Conservation (phyloP, 306 rosid genomes). For the Trifolium dubium region DNA sequence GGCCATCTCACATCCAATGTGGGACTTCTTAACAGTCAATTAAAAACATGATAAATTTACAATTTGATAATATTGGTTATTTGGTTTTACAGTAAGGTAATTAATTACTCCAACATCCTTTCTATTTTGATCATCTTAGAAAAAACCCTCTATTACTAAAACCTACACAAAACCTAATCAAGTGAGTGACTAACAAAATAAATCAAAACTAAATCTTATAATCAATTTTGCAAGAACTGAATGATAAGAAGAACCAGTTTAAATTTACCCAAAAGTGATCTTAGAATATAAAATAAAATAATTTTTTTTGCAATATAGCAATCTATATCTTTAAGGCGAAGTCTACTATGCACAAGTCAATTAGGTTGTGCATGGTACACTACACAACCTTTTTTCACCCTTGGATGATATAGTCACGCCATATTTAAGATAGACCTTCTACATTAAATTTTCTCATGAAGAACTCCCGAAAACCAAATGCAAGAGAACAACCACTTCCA, state of each 20-base stretch:
- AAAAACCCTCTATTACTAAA: not conserved
- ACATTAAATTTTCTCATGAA: not conserved
- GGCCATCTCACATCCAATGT: too few relatives aligned
- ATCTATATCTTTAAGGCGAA: not conserved
- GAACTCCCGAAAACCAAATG: not conserved
- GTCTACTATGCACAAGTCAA: too few relatives aligned
- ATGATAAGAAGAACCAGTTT: not conserved
- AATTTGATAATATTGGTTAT: not conserved
- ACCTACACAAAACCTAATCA: not conserved
- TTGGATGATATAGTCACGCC: too few relatives aligned
- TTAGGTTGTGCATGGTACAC: too few relatives aligned
- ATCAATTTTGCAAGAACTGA: not conserved
- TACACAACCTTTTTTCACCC: too few relatives aligned
- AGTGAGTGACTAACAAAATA: not conserved
- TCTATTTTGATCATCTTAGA: not conserved
- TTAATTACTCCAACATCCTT: not conserved
- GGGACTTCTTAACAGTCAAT: not conserved
- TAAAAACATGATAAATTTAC: conserved; percentile 2
- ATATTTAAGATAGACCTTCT: too few relatives aligned
- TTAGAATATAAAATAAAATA: not conserved
- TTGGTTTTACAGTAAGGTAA: not conserved
- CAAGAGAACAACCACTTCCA: not conserved
- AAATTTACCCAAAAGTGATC: not conserved
- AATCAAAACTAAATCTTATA: not conserved
- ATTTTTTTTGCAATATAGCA: not conserved